phyloP scores from a whole-genome alignment of 1,284 basidiomycete species.

The Mycena sp. region DNA sequence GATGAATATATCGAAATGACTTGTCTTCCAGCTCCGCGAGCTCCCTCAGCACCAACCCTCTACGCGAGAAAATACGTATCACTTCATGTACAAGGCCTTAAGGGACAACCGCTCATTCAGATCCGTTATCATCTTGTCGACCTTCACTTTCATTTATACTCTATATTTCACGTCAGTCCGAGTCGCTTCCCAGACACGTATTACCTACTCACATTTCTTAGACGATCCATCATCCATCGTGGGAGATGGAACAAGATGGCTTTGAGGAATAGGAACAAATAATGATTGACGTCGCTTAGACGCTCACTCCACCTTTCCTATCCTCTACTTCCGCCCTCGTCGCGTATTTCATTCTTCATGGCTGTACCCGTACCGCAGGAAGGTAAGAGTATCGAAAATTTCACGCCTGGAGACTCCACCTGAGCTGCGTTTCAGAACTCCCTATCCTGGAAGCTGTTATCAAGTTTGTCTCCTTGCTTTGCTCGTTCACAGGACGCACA shows the following conservation, averaged over 20 bases:
- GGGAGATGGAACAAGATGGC: neutral
- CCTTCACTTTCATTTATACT: neutral
- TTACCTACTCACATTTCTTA: neutral
- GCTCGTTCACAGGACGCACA: slow-evolving; percentile 18
- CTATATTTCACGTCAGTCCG: neutral
- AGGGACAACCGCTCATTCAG: neutral
- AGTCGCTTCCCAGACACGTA: neutral
- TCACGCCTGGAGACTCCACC: neutral
- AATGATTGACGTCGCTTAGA: neutral
- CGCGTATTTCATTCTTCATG: slow-evolving; percentile 48
- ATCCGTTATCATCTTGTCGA: neutral
- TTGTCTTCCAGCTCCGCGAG: neutral
- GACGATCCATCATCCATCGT: neutral
- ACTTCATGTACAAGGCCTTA: neutral
- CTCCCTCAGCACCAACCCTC: neutral
- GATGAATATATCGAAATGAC: neutral
- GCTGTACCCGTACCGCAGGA: slow-evolving; percentile 77
- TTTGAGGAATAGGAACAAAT: neutral
- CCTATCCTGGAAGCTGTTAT: slow-evolving; percentile 96
- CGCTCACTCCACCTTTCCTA: neutral
- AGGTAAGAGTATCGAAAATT: slow-evolving; percentile 54
- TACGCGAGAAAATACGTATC: neutral
- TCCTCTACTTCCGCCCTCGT: neutral
- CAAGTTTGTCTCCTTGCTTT: slow-evolving; percentile 63
- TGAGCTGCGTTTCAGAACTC: slow-evolving; percentile 65